These are phyloP conservation scores for Aspergillus indologenus DNA, from an alignment of 495 filamentous ascomycete species.

Conservation along the genomic window DNA sequence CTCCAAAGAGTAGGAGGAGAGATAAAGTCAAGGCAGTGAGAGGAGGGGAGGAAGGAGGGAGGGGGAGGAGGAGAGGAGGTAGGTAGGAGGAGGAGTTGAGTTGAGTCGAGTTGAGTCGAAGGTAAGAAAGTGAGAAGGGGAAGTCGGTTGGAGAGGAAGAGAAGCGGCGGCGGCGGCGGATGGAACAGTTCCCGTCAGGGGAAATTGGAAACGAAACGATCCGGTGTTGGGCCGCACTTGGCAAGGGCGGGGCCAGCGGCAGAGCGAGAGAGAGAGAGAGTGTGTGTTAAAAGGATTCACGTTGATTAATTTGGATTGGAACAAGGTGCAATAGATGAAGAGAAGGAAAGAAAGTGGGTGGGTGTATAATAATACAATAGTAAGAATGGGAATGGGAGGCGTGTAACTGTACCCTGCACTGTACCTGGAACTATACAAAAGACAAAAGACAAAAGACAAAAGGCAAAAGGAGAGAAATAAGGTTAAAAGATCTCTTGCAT, in stretches of 20 bases:
- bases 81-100: slow-evolving; percentile 5
- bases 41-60: slow-evolving; percentile 13
- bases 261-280: slow-evolving; percentile 6
- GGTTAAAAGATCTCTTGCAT: background rate
- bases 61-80: slow-evolving; percentile 11
- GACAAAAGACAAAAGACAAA: too few relatives aligned
- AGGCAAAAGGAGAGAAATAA: too few relatives aligned
- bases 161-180: background rate
- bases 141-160: background rate
- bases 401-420: too few relatives aligned
- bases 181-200: background rate
- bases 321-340: background rate
- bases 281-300: too few relatives aligned
- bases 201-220: slow-evolving; percentile 3
- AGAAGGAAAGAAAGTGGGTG: background rate
- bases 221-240: slow-evolving; percentile 11
- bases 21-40: slow-evolving; percentile 6
- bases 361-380: background rate
- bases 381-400: too few relatives aligned
- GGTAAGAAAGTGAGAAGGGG: background rate
- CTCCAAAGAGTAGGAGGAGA: slow-evolving; percentile 6
- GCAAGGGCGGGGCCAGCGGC: slow-evolving; percentile 16
- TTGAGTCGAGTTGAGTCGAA: background rate
- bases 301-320: background rate
- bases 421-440: too few relatives aligned